Evolutionary conservation across 805 yeast genomes (phyloP).

Genomic region (Yarrowia divulgata): DNA sequence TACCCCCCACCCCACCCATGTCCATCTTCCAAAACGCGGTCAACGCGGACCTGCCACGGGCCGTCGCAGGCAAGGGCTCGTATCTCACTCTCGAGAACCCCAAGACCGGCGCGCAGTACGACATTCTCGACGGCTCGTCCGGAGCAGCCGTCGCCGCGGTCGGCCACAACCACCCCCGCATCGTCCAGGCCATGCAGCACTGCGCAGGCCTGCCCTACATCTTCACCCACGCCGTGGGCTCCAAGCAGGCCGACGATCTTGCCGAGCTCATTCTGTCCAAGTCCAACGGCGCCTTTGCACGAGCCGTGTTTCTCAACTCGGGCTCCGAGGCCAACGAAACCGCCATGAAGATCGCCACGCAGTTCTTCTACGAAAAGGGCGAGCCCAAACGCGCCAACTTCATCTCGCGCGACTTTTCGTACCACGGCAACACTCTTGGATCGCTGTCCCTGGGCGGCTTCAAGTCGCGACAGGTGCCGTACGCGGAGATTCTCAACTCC

Average conservation of each 20-base stretch:
- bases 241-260: constrained; percentile 41
- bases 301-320: constrained; percentile 47
- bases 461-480: constrained; percentile 42
- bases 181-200: constrained; percentile 39
- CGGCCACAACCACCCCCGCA: constrained; percentile 40
- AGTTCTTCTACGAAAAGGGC: constrained; percentile 56
- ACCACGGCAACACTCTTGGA: constrained; percentile 61
- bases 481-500: constrained; percentile 42
- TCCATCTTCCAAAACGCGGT: constrained; percentile 39
- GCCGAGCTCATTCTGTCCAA: constrained; percentile 40
- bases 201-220: constrained; percentile 40
- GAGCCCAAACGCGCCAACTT: constrained; percentile 54
- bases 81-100: constrained; percentile 41
- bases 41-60: constrained; percentile 36
- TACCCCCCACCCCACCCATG: neutral
- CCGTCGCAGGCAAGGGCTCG: constrained; percentile 40
- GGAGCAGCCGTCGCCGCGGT: constrained; percentile 41
- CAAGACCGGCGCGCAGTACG: constrained; percentile 37
- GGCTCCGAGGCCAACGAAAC: constrained; percentile 73
- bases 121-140: constrained; percentile 40
- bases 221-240: constrained; percentile 40
- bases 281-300: constrained; percentile 38
- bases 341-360: constrained; percentile 64
- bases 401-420: constrained; percentile 56
- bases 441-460: constrained; percentile 53